A percentile compares a stretch with the other conserved stretches of the same genome.
Conservation (phyloP, 2,329 filamentous ascomycete genomes). For the Colletotrichum tabaci region DNA sequence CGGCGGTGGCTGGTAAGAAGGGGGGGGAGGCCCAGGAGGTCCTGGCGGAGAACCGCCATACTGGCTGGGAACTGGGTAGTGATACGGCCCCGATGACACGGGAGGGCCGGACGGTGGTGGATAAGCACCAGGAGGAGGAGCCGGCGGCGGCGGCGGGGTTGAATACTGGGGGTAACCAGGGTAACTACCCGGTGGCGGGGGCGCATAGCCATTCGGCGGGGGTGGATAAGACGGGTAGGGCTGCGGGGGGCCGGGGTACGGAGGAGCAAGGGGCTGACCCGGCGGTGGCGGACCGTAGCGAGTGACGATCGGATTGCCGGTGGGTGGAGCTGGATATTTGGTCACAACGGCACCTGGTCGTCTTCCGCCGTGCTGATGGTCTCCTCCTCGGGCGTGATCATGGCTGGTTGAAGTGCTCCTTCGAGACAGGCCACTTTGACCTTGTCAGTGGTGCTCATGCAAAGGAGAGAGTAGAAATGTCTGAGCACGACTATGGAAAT, state of each 20-base stretch:
- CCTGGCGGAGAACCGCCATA: conserved; percentile 47
- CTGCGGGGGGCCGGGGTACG: conserved; percentile 38
- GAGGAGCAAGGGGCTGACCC: conserved; percentile 36
- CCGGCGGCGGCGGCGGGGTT: conserved; percentile 25
- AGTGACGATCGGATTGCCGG: conserved; percentile 38
- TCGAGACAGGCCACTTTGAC: conserved; percentile 31
- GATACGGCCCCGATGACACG: conserved; percentile 13
- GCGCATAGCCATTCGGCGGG: conserved; percentile 17
- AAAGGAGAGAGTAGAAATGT: neutral
- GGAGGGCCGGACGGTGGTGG: conserved; percentile 31
- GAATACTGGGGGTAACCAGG: conserved; percentile 26
- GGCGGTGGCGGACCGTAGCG: conserved; percentile 41
- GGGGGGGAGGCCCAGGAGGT: conserved; percentile 42
- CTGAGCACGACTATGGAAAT: neutral
- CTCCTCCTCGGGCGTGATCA: conserved; percentile 26
- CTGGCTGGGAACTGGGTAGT: conserved; percentile 48
- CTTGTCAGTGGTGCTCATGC: conserved; percentile 11
- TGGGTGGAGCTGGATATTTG: conserved; percentile 38
- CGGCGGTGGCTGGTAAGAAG: conserved; percentile 39
- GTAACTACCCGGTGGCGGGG: conserved; percentile 31
- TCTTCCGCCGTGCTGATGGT: conserved; percentile 28
- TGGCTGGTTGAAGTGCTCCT: conserved; percentile 26
- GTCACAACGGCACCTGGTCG: conserved; percentile 39
- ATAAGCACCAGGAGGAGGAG: conserved; percentile 19
- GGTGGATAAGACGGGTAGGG: conserved; percentile 34